Percentiles rank a stretch among this genome's conserved stretches.
phyloP scores from a whole-genome alignment of 495 filamentous ascomycete genomes.

The Xylaria curta region DNA sequence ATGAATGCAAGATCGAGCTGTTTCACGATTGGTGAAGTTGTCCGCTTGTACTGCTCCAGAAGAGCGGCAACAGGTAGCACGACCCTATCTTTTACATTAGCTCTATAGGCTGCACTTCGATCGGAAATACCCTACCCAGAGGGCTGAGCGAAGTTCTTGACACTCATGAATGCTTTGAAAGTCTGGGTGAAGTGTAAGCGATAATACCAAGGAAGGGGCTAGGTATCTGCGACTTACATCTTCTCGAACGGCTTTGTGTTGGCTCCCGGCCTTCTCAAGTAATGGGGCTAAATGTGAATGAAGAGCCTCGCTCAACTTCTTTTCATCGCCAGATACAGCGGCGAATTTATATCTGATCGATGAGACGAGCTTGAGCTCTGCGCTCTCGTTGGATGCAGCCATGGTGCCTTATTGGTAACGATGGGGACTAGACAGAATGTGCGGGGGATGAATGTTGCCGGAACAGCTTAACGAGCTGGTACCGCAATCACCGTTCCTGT shows the following conservation, averaged over 20 bases:
- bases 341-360: conserved; percentile 92
- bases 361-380: conserved; percentile 83
- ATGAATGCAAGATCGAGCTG: conserved; percentile 91
- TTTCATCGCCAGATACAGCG: conserved; percentile 76
- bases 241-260: conserved; percentile 74
- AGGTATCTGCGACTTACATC: conserved; percentile 29
- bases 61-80: conserved; percentile 83
- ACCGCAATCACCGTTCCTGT: neutral
- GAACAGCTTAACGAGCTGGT: neutral
- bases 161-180: conserved; percentile 41
- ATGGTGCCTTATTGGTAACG: conserved; percentile 22
- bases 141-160: conserved; percentile 53
- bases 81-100: conserved; percentile 56
- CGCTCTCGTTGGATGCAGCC: conserved; percentile 58
- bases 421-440: neutral
- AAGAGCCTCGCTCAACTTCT: conserved; percentile 77
- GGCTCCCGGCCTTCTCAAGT: conserved; percentile 82
- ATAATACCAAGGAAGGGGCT: neutral
- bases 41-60: conserved; percentile 88
- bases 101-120: conserved; percentile 19
- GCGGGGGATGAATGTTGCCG: neutral
- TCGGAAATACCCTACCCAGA: conserved; percentile 41
- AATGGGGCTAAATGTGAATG: conserved; percentile 81
- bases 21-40: conserved; percentile 70
- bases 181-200: conserved; percentile 33